Base-by-base conservation (phyloP, 441 rosid species). In the Bruguiera hainesii region DNA sequence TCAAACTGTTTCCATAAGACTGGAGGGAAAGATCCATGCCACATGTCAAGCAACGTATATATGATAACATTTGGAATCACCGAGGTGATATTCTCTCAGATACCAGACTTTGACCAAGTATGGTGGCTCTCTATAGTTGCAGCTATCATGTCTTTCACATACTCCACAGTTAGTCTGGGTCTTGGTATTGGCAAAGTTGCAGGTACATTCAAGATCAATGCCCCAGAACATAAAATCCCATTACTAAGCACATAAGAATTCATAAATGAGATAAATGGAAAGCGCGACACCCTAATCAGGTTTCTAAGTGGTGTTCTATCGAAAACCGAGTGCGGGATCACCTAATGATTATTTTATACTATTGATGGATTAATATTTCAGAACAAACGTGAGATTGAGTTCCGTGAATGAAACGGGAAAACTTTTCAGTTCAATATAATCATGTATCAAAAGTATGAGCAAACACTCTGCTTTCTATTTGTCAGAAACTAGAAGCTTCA, bases 111-210 rank as follows among this genome's bases (percentile, higher is more conserved):
- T 64, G 94, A 89, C 77, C 96, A 85, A 67, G 73, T 91, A n/a
- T 85, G 91, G 94, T 89, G 96, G 96, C 96, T 91, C 53, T 89
- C 98, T 35, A 70, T 80, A 61, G 80, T 89, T 23, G 98, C 93
- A 10, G 98, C 98, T 11, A 72, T 89, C 25, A 91, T 89, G 98
- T 89, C 96, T 66, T 89, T 89, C 73, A 85, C 92, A 57, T 89
- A 89, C 79, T 89, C 98, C 15, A 53, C 84, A 0, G 83, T 82
- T 50, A 96, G 98, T 52, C 88, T 92, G 2, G 90, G 84, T 50
- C 91, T 89, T 9, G 96, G 96, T 39, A 74, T 92, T 39, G 90
- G 81, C 20, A 74, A 87, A 87, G 95, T 88, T 48, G 87, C 86
- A 77, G 91, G 90, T 84, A 76, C 6, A 23, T 53, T 20, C 29